phyloP scores from a whole-genome alignment of 768 basidiomycete species.

The Tulasnella sp. region DNA sequence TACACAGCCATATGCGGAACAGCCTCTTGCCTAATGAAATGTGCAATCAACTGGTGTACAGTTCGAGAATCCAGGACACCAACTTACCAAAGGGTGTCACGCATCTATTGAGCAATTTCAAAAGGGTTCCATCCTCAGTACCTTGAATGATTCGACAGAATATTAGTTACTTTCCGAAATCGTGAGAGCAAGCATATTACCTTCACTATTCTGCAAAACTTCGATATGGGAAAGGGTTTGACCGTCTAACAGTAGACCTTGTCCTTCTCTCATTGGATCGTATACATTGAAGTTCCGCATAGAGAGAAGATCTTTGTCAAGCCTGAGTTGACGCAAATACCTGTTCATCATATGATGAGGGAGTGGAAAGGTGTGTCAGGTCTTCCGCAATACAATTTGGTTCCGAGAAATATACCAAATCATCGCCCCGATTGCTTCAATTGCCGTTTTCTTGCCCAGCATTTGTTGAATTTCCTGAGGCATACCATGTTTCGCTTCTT shows the following conservation, averaged over 20 bases:
- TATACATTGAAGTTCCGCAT: conserved; percentile 98
- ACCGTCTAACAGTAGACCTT: conserved; percentile 78
- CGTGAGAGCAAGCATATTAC: not conserved
- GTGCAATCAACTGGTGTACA: not conserved
- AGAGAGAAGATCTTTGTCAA: conserved; percentile 86
- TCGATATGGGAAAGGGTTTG: conserved; percentile 93
- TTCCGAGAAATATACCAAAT: conserved; percentile 47
- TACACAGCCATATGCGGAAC: conserved; percentile 93
- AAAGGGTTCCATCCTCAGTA: conserved; percentile 76
- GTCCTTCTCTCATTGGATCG: conserved; percentile 86
- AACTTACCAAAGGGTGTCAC: conserved; percentile 77
- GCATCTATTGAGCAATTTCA: conserved; percentile 71
- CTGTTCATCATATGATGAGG: conserved; percentile 28
- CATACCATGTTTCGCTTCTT: conserved; percentile 25
- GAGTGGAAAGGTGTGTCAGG: not conserved
- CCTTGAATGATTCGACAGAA: conserved; percentile 24
- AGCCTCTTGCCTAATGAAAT: conserved; percentile 68
- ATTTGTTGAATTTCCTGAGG: conserved; percentile 69
- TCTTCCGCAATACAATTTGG: not conserved
- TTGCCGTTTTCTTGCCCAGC: conserved; percentile 48
- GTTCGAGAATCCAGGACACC: conserved; percentile 1
- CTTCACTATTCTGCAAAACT: conserved; percentile 87
- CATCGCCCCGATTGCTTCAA: conserved; percentile 83
- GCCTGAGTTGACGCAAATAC: conserved; percentile 86
- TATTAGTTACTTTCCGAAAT: not conserved